Evolutionary conservation across 345 rosid species (phyloP).

Genomic region (Eucalyptus marginata): DNA sequence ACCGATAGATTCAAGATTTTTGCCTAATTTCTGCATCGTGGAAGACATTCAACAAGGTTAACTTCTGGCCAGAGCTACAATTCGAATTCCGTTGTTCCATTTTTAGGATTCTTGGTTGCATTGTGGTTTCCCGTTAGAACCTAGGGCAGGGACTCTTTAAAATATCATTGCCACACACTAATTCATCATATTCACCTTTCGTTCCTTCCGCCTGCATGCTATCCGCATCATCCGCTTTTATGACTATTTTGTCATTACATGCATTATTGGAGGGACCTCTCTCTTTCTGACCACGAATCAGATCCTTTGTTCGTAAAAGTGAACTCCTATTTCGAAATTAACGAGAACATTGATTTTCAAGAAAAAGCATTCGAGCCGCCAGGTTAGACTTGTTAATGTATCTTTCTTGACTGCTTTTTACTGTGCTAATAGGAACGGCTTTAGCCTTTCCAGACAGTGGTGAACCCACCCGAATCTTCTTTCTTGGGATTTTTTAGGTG

Average conservation of each 20-base stretch:
- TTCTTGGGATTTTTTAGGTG: too few species aligned
- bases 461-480: background rate
- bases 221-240: background rate
- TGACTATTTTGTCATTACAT: background rate
- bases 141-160: accelerated
- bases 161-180: too few species aligned
- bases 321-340: background rate
- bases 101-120: background rate
- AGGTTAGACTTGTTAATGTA: background rate
- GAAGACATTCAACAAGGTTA: background rate
- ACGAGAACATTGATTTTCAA: background rate
- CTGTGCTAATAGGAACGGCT: background rate
- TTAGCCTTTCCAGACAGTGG: background rate
- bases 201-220: background rate
- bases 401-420: background rate
- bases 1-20: too few species aligned
- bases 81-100: background rate
- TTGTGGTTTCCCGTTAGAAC: background rate
- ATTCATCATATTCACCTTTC: background rate
- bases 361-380: background rate
- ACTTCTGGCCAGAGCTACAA: background rate
- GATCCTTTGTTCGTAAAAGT: background rate
- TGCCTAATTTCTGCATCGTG: too few species aligned
- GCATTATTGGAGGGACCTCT: background rate
- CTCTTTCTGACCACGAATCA: background rate